phyloP scores from a whole-genome alignment of 352 stramenopile species.

The Globisporangium middletonii region DNA sequence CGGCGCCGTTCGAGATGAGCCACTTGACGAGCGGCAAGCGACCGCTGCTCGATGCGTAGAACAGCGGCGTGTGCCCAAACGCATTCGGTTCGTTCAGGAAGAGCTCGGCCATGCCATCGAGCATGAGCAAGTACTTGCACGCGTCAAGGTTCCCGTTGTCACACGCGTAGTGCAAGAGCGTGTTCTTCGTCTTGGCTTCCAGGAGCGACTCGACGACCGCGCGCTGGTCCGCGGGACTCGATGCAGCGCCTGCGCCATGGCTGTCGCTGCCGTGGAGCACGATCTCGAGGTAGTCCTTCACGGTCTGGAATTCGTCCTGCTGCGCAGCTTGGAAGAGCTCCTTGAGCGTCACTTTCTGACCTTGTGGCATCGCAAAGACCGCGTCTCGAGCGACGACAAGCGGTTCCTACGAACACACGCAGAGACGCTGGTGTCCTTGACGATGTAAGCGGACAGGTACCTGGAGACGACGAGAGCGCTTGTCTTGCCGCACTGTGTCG shows the following conservation, averaged over 20 bases:
- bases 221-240: slow-evolving; percentile 1
- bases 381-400: too few species aligned
- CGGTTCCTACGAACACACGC: too few species aligned
- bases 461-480: too few species aligned
- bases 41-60: slow-evolving; percentile 71
- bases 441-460: too few species aligned
- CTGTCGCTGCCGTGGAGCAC: slow-evolving; percentile 32
- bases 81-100: slow-evolving; percentile 74
- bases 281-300: slow-evolving; percentile 53
- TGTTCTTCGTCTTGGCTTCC: slow-evolving; percentile 66
- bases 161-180: slow-evolving; percentile 72
- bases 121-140: slow-evolving; percentile 80
- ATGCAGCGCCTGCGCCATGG: background rate
- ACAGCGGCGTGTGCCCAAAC: slow-evolving; percentile 74
- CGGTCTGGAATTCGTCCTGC: slow-evolving; percentile 58
- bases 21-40: slow-evolving; percentile 76
- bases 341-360: slow-evolving; percentile 32
- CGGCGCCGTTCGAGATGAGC: slow-evolving; percentile 77
- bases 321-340: slow-evolving; percentile 67
- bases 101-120: slow-evolving; percentile 37
- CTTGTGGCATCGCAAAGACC: background rate
- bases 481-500: too few species aligned
- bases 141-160: slow-evolving; percentile 79
- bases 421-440: too few species aligned
- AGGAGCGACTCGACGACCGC: slow-evolving; percentile 33